Evolutionary conservation across 2,329 filamentous ascomycete species (phyloP), one percentile per base, ranked within the genome.

Genomic region (Juglanconis sp.): DNA sequence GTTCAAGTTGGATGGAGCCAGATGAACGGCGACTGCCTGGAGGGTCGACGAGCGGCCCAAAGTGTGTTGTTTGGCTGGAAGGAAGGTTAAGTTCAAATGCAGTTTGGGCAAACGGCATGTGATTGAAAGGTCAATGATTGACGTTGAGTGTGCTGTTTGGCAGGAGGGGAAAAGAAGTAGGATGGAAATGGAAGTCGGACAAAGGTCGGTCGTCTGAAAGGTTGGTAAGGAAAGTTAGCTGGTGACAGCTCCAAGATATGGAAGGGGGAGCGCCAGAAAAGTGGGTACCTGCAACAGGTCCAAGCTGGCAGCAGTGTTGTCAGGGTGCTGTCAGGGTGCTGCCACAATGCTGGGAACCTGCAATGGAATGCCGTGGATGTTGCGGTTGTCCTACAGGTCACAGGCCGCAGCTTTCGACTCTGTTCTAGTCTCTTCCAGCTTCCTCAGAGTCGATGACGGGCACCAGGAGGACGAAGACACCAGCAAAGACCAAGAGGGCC

Each of bases 391-490:
- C n/a, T 13, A 2, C 6, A 10, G 9, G 38, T 42, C 38, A 10
- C 38, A 9, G 4, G 6, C 38, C n/a, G 38, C 10, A 13, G 10
- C n/a, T 42, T 15, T 15, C 38, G 4, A 15, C 10, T 42, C 38
- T 7, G n/a, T 30, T 54, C 53, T 55, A 56, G 31, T 24, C n/a
- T 30, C 53, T 15, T 36, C 53, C 53, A 31, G 53, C 10, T 48
- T 56, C 53, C n/a, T 59, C 57, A 4, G 53, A 53, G 24, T 62
- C 60, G 17, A 62, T 56, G 24, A 55, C 24, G 13, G 60, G 60
- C 31, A 56, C 40, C 32, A 57, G 42, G 48, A 62, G 50, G 17
- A 62, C 38, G 32, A 62, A 56, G 31, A 62, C 56, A 31, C 62
- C 62, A 31, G 53, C 55, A 17, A 61, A 62, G 17, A 53, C 44